Percentiles rank a stretch among this genome's conserved stretches.
These are phyloP conservation scores for Trichomonas tenax DNA, from an alignment of 208 protist species.

Conservation along the genomic window DNA sequence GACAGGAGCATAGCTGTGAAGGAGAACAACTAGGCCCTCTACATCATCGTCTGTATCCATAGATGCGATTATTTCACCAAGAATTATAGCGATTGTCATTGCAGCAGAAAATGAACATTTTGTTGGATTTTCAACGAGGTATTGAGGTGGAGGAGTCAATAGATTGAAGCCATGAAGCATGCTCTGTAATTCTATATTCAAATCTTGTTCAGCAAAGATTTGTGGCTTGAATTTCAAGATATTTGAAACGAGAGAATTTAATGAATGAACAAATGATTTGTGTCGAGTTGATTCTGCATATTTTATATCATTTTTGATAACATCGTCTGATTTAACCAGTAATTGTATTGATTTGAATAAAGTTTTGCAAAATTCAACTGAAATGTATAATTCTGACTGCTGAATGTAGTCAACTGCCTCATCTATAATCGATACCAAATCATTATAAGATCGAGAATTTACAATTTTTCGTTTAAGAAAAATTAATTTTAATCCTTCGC, in stretches of 20 bases:
- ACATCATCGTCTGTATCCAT: neutral
- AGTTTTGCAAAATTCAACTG: neutral
- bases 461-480: neutral
- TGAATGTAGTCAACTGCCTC: neutral
- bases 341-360: neutral
- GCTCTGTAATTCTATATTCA: neutral
- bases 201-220: neutral
- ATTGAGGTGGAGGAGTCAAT: neutral
- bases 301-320: neutral
- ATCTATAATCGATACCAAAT: neutral
- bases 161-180: neutral
- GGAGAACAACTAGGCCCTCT: neutral
- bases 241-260: neutral
- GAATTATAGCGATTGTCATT: neutral
- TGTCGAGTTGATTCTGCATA: neutral
- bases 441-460: neutral
- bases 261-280: neutral
- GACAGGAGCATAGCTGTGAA: neutral
- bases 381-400: neutral
- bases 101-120: neutral
- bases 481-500: neutral
- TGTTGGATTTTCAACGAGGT: neutral
- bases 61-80: neutral
- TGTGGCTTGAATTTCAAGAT: neutral
- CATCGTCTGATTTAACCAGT: neutral